Percentiles rank a stretch among this genome's conserved stretches.
These are phyloP conservation scores for Wickerhamiella dianesei DNA, from an alignment of 805 yeast species.

Conservation along the genomic window DNA sequence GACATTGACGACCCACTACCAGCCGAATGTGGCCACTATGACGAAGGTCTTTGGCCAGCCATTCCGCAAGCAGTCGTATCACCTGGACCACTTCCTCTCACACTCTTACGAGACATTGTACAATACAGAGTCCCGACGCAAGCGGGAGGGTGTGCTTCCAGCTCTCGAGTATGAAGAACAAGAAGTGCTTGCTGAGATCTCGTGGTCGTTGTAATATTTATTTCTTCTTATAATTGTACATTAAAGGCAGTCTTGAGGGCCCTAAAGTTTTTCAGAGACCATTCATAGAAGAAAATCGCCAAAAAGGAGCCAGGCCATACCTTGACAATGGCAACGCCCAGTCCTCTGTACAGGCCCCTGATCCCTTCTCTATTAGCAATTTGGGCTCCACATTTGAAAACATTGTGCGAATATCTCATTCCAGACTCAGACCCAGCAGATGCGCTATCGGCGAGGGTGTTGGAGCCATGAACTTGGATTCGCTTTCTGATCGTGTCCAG, in stretches of 20 bases:
- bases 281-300: constrained; percentile 53
- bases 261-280: constrained; percentile 14
- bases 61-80: constrained; percentile 66
- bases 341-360: constrained; percentile 61
- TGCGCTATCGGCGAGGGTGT: constrained; percentile 4
- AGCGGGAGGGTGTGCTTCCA: constrained; percentile 29
- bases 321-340: constrained; percentile 54
- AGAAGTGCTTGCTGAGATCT: constrained; percentile 4
- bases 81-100: constrained; percentile 87
- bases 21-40: constrained; percentile 86
- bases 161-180: constrained; percentile 47
- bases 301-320: constrained; percentile 61
- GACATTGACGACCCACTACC: constrained; percentile 69
- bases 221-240: no score
- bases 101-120: constrained; percentile 71
- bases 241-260: neutral
- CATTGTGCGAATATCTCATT: constrained; percentile 17
- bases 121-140: constrained; percentile 32
- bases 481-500: constrained; percentile 71
- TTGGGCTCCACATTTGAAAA: constrained; percentile 21
- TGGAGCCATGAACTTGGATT: constrained; percentile 44
- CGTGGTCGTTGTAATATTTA: neutral
- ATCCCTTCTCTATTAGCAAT: constrained; percentile 47
- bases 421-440: constrained; percentile 16
- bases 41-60: constrained; percentile 85